These are phyloP conservation scores for Ostreobium quekettii DNA, from an alignment of 139 green algal species.

Conservation along the genomic window DNA sequence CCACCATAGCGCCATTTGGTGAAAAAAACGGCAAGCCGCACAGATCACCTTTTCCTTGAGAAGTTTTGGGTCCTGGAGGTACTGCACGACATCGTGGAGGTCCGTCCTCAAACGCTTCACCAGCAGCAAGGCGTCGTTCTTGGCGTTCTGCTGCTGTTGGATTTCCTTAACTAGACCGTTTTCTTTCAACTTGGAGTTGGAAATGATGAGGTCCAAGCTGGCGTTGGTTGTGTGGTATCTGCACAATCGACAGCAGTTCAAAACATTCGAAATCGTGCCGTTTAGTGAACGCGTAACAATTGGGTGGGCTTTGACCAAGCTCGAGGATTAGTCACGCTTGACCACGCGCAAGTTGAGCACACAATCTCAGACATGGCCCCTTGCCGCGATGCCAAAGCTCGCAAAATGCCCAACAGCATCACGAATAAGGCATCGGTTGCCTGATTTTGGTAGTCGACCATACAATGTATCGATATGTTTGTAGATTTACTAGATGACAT, in stretches of 20 bases:
- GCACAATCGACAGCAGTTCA: too few relatives aligned
- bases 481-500: too few relatives aligned
- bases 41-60: slow-evolving; percentile 65
- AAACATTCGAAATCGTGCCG: too few relatives aligned
- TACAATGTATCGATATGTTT: too few relatives aligned
- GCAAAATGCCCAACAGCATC: too few relatives aligned
- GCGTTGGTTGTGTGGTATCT: slow-evolving; percentile 74
- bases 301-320: too few relatives aligned
- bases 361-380: not conserved
- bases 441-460: too few relatives aligned
- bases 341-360: not conserved
- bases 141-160: slow-evolving; percentile 30
- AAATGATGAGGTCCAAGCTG: slow-evolving; percentile 64
- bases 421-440: too few relatives aligned
- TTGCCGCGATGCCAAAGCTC: too few relatives aligned
- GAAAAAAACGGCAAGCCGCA: not conserved
- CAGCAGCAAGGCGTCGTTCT: not conserved
- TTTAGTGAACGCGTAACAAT: too few relatives aligned
- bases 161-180: slow-evolving; percentile 48
- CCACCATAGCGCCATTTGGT: not conserved
- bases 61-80: slow-evolving; percentile 64
- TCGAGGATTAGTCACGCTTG: too few relatives aligned
- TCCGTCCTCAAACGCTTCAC: slow-evolving; percentile 34
- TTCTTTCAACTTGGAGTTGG: slow-evolving; percentile 60
- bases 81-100: slow-evolving; percentile 46